Conservation (phyloP, 225 moss, liverwort and hornwort species). For the Marchantia paleacea region DNA sequence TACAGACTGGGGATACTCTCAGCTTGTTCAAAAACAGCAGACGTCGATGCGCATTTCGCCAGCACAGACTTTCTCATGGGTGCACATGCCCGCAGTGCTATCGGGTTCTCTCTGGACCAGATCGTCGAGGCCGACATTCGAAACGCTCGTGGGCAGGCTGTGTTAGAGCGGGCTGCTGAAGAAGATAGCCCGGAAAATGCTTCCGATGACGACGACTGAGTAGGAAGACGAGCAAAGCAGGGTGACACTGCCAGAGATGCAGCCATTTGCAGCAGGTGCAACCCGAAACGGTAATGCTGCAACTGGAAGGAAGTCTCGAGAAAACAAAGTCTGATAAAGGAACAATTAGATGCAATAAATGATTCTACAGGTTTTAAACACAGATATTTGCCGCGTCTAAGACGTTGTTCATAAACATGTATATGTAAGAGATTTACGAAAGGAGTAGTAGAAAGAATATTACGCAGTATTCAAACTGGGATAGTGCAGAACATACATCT, state of each 20-base stretch:
- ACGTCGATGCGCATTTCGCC: not conserved
- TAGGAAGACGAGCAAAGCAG: not conserved
- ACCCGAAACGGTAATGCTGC: no score
- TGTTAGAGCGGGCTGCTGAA: not conserved
- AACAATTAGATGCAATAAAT: no score
- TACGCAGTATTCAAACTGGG: no score
- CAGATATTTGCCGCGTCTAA: no score
- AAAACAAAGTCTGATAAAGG: no score
- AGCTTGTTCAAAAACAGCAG: not conserved
- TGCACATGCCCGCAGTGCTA: not conserved
- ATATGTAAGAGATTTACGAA: no score
- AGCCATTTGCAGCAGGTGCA: not conserved
- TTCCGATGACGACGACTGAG: not conserved
- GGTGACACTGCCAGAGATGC: not conserved
- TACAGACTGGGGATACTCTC: constrained; percentile 27
- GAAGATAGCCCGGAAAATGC: no score
- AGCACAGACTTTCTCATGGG: not conserved
- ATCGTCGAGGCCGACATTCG: not conserved
- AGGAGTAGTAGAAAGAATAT: no score
- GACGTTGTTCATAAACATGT: no score
- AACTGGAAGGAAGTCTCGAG: no score
- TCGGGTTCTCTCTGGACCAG: not conserved
- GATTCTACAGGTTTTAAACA: no score
- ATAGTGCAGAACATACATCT: no score
- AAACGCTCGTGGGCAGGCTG: not conserved